A percentile compares a stretch with the other conserved stretches of the same genome.
Conservation (phyloP, 192 early-diverging fungal genomes). For the Jimgerdemannia flammicorona region DNA sequence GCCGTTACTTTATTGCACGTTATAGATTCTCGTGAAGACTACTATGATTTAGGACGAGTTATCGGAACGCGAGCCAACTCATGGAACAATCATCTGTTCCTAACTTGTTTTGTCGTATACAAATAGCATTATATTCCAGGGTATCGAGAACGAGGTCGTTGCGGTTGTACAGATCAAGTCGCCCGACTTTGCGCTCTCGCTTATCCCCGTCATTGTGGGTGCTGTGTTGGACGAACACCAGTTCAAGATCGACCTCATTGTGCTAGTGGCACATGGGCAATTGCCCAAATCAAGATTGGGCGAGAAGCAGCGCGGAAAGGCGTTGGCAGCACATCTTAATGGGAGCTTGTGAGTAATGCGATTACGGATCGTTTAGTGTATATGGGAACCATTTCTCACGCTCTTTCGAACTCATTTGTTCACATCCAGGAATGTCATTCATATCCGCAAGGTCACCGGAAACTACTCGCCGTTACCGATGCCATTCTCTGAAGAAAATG, state of each 20-base stretch:
- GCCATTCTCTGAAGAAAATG: neutral
- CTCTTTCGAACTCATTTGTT: neutral
- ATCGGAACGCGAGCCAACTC: too few species aligned
- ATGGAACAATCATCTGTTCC: too few species aligned
- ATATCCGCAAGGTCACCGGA: neutral
- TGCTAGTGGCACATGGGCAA: slow-evolving; percentile 49
- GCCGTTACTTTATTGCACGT: too few species aligned
- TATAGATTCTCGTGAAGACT: too few species aligned
- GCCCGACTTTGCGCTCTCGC: slow-evolving; percentile 15
- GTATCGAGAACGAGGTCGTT: slow-evolving; percentile 8
- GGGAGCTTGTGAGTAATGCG: slow-evolving; percentile 12
- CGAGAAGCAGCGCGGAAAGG: slow-evolving; percentile 57
- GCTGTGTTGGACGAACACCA: slow-evolving; percentile 67
- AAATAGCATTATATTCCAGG: slow-evolving; percentile 22
- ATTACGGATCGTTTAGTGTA: too few species aligned
- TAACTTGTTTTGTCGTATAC: too few species aligned
- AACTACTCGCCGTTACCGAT: neutral
- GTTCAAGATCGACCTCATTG: slow-evolving; percentile 68
- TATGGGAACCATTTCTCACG: too few species aligned
- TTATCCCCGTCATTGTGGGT: slow-evolving; percentile 58
- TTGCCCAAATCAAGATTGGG: slow-evolving; percentile 62
- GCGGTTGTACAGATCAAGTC: slow-evolving; percentile 22
- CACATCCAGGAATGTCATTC: neutral
- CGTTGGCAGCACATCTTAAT: slow-evolving; percentile 14
- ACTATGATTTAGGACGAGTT: too few species aligned